phyloP scores from a whole-genome alignment of 2,329 filamentous ascomycete genomes.

The Pseudogymnoascus sp. region DNA sequence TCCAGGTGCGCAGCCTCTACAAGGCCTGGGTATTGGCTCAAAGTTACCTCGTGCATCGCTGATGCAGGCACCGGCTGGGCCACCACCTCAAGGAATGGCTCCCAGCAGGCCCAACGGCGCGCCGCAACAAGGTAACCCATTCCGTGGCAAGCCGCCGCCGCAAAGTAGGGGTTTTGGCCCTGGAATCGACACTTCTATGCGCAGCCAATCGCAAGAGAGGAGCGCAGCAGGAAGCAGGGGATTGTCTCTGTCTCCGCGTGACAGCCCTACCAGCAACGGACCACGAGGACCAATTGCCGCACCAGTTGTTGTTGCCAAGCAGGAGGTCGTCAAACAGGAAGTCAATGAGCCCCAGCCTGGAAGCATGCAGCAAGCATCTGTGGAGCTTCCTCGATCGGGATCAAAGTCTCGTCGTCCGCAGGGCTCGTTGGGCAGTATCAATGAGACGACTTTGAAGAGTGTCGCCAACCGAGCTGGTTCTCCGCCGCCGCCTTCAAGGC shows the following conservation, averaged over 20 bases:
- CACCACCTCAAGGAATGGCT: slow-evolving; percentile 50
- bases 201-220: slow-evolving; percentile 37
- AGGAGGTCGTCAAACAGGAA: slow-evolving; percentile 25
- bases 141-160: slow-evolving; percentile 20
- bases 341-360: slow-evolving; percentile 22
- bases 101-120: slow-evolving; percentile 48
- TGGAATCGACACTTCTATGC: slow-evolving; percentile 26
- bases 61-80: slow-evolving; percentile 35
- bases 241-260: slow-evolving; percentile 30
- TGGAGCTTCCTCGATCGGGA: slow-evolving; percentile 30
- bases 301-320: slow-evolving; percentile 40
- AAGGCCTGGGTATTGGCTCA: slow-evolving; percentile 27
- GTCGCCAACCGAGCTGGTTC: slow-evolving; percentile 42
- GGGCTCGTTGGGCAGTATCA: slow-evolving; percentile 60
- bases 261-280: slow-evolving; percentile 49
- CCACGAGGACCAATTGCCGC: slow-evolving; percentile 40
- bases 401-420: slow-evolving; percentile 48
- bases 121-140: slow-evolving; percentile 53
- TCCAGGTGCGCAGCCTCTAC: slow-evolving; percentile 21
- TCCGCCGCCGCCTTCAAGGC: slow-evolving; percentile 49
- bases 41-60: slow-evolving; percentile 31
- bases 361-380: slow-evolving; percentile 30
- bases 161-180: slow-evolving; percentile 25
- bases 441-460: slow-evolving; percentile 45
- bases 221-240: slow-evolving; percentile 31